Conservation (phyloP, 2,329 filamentous ascomycete species). For the Trichoderma atrobrunneum region DNA sequence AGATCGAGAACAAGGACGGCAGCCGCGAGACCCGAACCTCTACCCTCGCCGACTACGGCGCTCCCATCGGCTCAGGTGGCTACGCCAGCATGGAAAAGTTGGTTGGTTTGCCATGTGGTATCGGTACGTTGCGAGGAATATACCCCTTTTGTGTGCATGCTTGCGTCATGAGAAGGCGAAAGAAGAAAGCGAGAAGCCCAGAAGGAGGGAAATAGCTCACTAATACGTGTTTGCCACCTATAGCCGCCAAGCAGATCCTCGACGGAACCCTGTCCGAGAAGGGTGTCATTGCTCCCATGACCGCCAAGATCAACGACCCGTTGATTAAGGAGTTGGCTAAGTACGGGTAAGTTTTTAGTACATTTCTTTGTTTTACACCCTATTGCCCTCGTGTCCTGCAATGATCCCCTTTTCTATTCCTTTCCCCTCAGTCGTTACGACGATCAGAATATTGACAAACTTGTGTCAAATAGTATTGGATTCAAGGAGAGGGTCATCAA, state of each 20-base stretch:
- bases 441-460: not conserved
- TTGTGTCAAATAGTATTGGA: not conserved
- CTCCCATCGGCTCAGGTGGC: constrained; percentile 50
- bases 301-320: constrained; percentile 57
- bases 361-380: no score
- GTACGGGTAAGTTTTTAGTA: constrained; percentile 49
- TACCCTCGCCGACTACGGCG: constrained; percentile 80
- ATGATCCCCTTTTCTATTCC: not conserved
- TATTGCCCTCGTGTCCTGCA: not conserved
- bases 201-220: not conserved
- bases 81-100: constrained; percentile 83
- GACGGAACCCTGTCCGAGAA: constrained; percentile 63
- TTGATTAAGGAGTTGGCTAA: constrained; percentile 77
- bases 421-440: not conserved
- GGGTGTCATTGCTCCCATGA: constrained; percentile 15
- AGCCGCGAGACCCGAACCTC: constrained; percentile 73
- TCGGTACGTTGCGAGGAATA: not conserved
- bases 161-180: not conserved
- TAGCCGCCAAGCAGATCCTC: constrained; percentile 73
- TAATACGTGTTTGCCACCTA: constrained; percentile 22
- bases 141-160: not conserved
- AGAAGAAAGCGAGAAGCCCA: not conserved
- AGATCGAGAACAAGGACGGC: constrained; percentile 79
- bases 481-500: not conserved
- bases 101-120: constrained; percentile 50